A percentile compares a stretch with the other conserved stretches of the same genome.
These are phyloP conservation scores for Sistotremastrum niveocremeum DNA, from an alignment of 768 basidiomycete genomes.

Conservation along the genomic window DNA sequence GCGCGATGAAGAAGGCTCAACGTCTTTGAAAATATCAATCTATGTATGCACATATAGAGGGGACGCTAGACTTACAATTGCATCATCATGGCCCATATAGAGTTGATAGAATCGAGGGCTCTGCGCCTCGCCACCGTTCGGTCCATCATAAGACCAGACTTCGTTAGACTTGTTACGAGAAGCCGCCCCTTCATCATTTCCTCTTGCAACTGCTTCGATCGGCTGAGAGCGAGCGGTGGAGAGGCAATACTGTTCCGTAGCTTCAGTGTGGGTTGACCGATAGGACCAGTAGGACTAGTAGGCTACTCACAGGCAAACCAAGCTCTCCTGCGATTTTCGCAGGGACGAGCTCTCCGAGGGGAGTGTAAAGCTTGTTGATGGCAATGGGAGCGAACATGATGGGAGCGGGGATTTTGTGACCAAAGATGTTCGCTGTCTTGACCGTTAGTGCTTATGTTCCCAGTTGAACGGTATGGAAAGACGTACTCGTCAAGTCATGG, in stretches of 20 bases:
- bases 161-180: slow-evolving; percentile 24
- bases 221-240: slow-evolving; percentile 37
- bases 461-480: no score
- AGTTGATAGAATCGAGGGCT: slow-evolving; percentile 41
- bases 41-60: background rate
- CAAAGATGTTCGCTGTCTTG: slow-evolving; percentile 27
- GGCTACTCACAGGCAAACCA: slow-evolving; percentile 22
- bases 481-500: slow-evolving; percentile 32
- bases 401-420: slow-evolving; percentile 34
- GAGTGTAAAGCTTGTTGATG: slow-evolving; percentile 36
- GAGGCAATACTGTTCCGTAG: slow-evolving; percentile 26
- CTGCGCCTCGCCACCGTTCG: slow-evolving; percentile 20
- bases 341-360: slow-evolving; percentile 31
- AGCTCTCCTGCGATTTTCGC: slow-evolving; percentile 35
- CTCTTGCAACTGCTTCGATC: slow-evolving; percentile 36
- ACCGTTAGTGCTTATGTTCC: background rate
- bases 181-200: slow-evolving; percentile 29
- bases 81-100: slow-evolving; percentile 42
- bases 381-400: slow-evolving; percentile 44
- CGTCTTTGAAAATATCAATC: slow-evolving; percentile 15
- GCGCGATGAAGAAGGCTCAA: slow-evolving; percentile 33
- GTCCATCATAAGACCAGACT: slow-evolving; percentile 21
- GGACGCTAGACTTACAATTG: slow-evolving; percentile 22
- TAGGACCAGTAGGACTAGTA: background rate
- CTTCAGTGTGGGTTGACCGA: background rate